Evolutionary conservation across 805 yeast genomes (phyloP), one percentile per base, ranked within the genome.

Genomic region (Hanseniaspora mollemarum): DNA sequence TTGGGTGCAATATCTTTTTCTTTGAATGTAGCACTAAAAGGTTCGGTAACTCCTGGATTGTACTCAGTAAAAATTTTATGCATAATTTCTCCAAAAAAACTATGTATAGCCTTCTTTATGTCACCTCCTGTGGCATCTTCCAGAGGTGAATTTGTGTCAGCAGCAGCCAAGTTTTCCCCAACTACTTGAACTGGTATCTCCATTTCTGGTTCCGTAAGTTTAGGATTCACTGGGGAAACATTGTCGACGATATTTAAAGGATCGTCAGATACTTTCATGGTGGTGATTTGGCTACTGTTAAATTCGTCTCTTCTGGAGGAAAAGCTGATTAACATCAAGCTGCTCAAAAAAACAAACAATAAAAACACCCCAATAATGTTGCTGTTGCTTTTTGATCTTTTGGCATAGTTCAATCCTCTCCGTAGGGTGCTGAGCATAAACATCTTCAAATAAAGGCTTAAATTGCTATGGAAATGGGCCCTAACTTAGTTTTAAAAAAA

Each of bases 1-100:
- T 36, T 44, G 18, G 10, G 16, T 9, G 50, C n/a, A 4, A 43
- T 46, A 31, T 41, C 44, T 35, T 46, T 46, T 31, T 46, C 50
- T 31, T 38, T 38, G n/a, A 46, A 46, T 5, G 10, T 24, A 18
- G n/a, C 12, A 13, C 43, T 24, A n/a, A 13, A 38, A 37, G 50
- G 50, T 12, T 29, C 22, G 0, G 36, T 40, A 6, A 46, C 31
- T 38, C 31, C 29, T 3, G 50, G 50, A 24, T 46, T 26, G 28
- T 22, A 46, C 8, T 45, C 49, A 2, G 36, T 45, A 13, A 28
- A 45, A 13, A 45, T 45, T 15, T 45, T 36, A 7, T 22, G 18
- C 6, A 45, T 45, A 13, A 45, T 29, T 28, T 38, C 26, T 5
- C 50, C 50, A 46, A 46, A 46, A 24, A 46, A 16, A 2, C 12